Percentiles rank a stretch among this genome's conserved stretches.
phyloP scores from a whole-genome alignment of 2,329 filamentous ascomycete genomes.

The Aspergillus versicolor region DNA sequence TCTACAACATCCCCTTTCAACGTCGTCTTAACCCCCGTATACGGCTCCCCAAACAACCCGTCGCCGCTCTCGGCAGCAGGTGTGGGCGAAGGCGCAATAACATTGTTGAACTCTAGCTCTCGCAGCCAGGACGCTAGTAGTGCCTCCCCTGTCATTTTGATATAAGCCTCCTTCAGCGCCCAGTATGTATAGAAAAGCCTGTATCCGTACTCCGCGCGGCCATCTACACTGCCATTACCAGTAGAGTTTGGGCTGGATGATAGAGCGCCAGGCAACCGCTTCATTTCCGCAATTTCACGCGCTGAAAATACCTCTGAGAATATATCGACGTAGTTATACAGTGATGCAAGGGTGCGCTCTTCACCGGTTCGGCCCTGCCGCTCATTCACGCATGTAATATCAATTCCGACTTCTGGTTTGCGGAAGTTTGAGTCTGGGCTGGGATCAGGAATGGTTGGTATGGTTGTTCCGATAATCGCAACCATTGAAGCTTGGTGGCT shows the following conservation, averaged over 20 bases:
- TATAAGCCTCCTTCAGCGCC: constrained; percentile 66
- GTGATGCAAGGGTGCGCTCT: constrained; percentile 50
- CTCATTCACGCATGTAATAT: constrained; percentile 64
- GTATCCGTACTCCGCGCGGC: constrained; percentile 54
- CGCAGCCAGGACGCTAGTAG: constrained; percentile 61
- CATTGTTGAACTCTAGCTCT: constrained; percentile 60
- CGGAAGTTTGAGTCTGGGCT: constrained; percentile 4
- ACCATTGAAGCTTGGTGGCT: constrained; percentile 64
- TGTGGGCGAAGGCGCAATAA: constrained; percentile 54
- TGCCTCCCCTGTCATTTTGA: constrained; percentile 66
- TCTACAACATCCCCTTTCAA: constrained; percentile 48
- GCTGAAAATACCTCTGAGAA: constrained; percentile 60
- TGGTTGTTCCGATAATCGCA: constrained; percentile 53
- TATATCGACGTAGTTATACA: constrained; percentile 59
- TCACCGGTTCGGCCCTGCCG: constrained; percentile 38
- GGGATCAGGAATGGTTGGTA: constrained; percentile 12
- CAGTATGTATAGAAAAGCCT: constrained; percentile 65
- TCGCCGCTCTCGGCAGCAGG: constrained; percentile 33
- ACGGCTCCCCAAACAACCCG: constrained; percentile 35
- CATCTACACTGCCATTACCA: neutral
- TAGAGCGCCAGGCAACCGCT: constrained; percentile 33
- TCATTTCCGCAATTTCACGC: constrained; percentile 57
- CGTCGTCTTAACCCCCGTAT: constrained; percentile 49
- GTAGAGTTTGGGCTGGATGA: neutral
- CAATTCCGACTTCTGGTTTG: constrained; percentile 54